These are phyloP conservation scores for Saccharomyces uvarum DNA, from an alignment of 1,139 yeast genomes.

Conservation along the genomic window DNA sequence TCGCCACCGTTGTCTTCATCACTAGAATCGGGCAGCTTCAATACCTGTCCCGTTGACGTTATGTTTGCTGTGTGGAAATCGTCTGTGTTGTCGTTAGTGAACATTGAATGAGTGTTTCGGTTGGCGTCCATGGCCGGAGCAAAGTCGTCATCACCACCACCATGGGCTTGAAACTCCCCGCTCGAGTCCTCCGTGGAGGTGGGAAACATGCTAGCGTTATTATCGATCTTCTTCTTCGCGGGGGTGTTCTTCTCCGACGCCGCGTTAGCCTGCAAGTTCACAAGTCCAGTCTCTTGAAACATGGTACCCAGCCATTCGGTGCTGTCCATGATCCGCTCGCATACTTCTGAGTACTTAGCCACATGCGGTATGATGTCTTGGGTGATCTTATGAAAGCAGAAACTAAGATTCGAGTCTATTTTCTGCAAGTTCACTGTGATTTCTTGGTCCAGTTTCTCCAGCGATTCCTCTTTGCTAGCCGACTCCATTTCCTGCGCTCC, in stretches of 20 bases:
- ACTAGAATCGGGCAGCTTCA: conserved; percentile 24
- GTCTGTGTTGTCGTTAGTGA: conserved; percentile 3
- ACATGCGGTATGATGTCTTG: conserved; percentile 30
- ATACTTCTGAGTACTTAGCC: conserved; percentile 22
- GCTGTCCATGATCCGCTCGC: conserved; percentile 28
- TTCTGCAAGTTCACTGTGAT: conserved; percentile 73
- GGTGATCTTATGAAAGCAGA: conserved; percentile 28
- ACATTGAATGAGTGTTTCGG: background rate
- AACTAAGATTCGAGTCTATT: conserved; percentile 49
- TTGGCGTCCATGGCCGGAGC: background rate
- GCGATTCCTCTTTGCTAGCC: conserved; percentile 1
- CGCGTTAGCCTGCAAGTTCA: conserved; percentile 17
- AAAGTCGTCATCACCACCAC: background rate
- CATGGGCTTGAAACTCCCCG: conserved; percentile 1
- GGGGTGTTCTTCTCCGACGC: conserved; percentile 9
- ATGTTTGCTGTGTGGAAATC: conserved; percentile 18
- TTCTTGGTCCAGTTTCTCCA: conserved; percentile 73
- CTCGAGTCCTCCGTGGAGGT: background rate
- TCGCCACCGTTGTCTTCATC: conserved; percentile 19
- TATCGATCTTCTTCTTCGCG: conserved; percentile 5
- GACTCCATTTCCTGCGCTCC: background rate
- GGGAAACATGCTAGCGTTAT: conserved; percentile 1
- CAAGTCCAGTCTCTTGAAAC: conserved; percentile 29
- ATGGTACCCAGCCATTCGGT: conserved; percentile 26
- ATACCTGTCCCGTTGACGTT: conserved; percentile 25